Conservation (phyloP, 2,329 filamentous ascomycete species). For the Colletotrichum magnum region DNA sequence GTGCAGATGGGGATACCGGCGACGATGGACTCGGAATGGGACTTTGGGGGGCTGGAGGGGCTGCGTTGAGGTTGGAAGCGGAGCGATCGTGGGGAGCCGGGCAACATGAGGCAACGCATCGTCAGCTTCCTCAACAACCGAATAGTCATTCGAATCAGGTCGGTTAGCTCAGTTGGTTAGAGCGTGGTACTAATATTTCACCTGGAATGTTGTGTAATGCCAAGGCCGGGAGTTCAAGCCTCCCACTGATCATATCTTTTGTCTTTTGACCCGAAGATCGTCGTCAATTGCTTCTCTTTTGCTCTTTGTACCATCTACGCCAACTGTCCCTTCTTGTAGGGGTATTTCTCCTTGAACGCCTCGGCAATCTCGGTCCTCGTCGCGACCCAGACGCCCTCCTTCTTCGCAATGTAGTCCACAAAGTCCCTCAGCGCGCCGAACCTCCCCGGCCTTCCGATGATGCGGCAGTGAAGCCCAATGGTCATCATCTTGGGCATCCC, state of each 20-base stretch:
- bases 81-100: not conserved
- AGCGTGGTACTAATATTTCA: conserved; percentile 38
- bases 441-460: conserved; percentile 66
- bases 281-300: not conserved
- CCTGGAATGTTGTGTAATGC: conserved; percentile 20
- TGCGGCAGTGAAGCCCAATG: conserved; percentile 66
- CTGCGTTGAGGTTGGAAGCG: not conserved
- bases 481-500: conserved; percentile 71
- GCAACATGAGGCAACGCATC: not conserved
- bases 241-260: conserved; percentile 37
- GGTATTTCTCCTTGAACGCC: conserved; percentile 62
- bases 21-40: conserved; percentile 36
- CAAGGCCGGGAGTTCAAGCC: conserved; percentile 40
- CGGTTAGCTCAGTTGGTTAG: conserved; percentile 39
- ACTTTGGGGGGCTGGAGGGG: conserved; percentile 24
- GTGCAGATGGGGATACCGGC: not conserved
- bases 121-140: not conserved
- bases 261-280: not conserved
- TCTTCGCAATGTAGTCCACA: conserved; percentile 65
- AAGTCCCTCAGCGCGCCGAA: conserved; percentile 66
- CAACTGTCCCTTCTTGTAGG: conserved; percentile 60
- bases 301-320: conserved; percentile 16
- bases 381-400: conserved; percentile 68
- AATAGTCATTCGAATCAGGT: not conserved
- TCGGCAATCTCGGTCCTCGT: conserved; percentile 67